Evolutionary conservation across 176 grass and related monocot genomes (phyloP).

Genomic region (Tillandsia fasciculata): DNA sequence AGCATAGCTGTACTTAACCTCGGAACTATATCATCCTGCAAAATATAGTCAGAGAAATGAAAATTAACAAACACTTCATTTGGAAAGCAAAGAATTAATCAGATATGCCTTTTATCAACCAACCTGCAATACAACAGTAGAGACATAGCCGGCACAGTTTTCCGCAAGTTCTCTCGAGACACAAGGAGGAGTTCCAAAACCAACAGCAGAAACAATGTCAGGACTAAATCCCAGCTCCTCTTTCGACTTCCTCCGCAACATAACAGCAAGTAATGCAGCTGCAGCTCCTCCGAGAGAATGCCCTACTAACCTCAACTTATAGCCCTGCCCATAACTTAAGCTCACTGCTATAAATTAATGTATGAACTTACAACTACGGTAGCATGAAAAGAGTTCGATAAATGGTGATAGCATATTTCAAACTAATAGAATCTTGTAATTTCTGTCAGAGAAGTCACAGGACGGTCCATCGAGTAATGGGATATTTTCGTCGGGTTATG

Average conservation of each 20-base stretch:
- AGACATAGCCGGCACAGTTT: slow-evolving; percentile 66
- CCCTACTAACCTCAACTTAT: slow-evolving; percentile 69
- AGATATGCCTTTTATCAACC: slow-evolving; percentile 28
- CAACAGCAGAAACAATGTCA: slow-evolving; percentile 80
- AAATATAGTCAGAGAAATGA: not conserved
- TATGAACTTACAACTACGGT: not conserved
- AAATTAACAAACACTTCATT: not conserved
- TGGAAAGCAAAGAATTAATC: not conserved
- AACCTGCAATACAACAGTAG: slow-evolving; percentile 93
- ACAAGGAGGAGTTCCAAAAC: slow-evolving; percentile 85
- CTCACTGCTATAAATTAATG: slow-evolving; percentile 3
- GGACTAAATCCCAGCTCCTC: slow-evolving; percentile 90
- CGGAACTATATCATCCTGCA: slow-evolving; percentile 89
- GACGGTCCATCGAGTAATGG: too few relatives aligned
- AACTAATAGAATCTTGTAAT: too few relatives aligned
- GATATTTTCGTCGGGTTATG: not conserved
- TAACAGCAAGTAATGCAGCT: slow-evolving; percentile 77
- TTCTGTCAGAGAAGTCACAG: too few relatives aligned
- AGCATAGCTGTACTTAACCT: slow-evolving; percentile 79
- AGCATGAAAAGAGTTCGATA: too few relatives aligned
- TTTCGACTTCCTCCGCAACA: slow-evolving; percentile 68
- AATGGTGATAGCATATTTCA: too few relatives aligned
- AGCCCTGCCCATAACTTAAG: slow-evolving; percentile 39
- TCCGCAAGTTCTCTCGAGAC: slow-evolving; percentile 75
- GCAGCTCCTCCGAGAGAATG: slow-evolving; percentile 92